These are phyloP conservation scores for Eucalyptus tenuipes DNA, from an alignment of 345 rosid genomes.

Conservation along the genomic window DNA sequence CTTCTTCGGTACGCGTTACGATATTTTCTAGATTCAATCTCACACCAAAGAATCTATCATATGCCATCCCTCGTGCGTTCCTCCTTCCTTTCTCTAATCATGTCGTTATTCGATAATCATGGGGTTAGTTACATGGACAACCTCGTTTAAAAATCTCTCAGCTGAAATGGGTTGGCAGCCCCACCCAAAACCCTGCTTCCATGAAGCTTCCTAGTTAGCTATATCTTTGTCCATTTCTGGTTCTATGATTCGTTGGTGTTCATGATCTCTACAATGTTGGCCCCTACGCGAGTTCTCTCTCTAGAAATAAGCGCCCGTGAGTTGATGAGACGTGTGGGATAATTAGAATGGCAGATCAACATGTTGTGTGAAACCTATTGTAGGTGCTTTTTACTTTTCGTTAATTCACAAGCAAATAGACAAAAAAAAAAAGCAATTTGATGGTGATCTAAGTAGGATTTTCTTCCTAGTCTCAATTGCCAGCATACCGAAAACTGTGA, in stretches of 20 bases:
- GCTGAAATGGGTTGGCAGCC: conserved; percentile 27
- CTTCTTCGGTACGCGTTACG: neutral
- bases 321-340: neutral
- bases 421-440: neutral
- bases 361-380: neutral
- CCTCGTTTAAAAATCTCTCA: neutral
- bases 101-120: neutral
- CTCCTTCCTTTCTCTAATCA: neutral
- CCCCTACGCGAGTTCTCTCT: neutral
- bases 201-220: neutral
- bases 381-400: neutral
- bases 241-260: neutral
- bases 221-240: neutral
- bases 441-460: neutral
- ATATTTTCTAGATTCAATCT: conserved; percentile 16
- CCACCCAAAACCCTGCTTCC: neutral
- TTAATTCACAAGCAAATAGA: neutral
- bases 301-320: neutral
- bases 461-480: neutral
- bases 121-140: neutral
- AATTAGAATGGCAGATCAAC: neutral
- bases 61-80: conserved; percentile 11
- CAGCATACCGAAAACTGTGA: neutral
- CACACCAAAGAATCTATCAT: conserved; percentile 21
- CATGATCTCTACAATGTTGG: neutral